Evolutionary conservation across 2,329 filamentous ascomycete genomes (phyloP).

Genomic region (Hypoxylon sp.): DNA sequence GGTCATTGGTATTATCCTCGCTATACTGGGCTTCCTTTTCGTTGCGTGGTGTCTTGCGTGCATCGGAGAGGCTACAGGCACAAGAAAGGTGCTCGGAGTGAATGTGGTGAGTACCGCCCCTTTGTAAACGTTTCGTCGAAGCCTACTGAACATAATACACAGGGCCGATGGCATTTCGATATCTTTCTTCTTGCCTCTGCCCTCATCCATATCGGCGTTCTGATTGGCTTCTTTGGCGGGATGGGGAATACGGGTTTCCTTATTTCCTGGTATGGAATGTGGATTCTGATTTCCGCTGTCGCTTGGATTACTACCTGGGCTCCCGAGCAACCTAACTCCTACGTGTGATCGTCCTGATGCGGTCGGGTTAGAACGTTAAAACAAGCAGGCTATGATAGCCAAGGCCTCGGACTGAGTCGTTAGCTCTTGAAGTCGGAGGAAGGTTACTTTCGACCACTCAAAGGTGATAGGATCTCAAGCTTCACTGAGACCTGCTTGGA

Average conservation of each 20-base stretch:
- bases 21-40: constrained; percentile 29
- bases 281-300: constrained; percentile 33
- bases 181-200: constrained; percentile 30
- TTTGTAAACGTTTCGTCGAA: not conserved
- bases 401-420: not conserved
- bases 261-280: constrained; percentile 38
- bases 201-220: constrained; percentile 26
- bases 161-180: constrained; percentile 34
- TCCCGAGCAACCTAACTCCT: constrained; percentile 23
- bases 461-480: not conserved
- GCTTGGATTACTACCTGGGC: constrained; percentile 33
- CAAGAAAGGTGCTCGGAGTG: constrained; percentile 22
- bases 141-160: constrained; percentile 11
- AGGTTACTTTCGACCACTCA: not conserved
- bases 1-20: constrained; percentile 29
- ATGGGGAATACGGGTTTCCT: constrained; percentile 27
- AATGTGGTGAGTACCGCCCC: constrained; percentile 22
- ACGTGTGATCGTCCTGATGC: constrained; percentile 12
- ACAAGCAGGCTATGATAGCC: not conserved
- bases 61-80: constrained; percentile 29
- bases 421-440: not conserved
- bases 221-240: constrained; percentile 19
- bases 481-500: not conserved
- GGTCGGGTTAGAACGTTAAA: not conserved
- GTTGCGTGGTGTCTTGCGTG: constrained; percentile 30